phyloP scores from a whole-genome alignment of 257 asterid genomes.

The Nicotiana undulata region DNA sequence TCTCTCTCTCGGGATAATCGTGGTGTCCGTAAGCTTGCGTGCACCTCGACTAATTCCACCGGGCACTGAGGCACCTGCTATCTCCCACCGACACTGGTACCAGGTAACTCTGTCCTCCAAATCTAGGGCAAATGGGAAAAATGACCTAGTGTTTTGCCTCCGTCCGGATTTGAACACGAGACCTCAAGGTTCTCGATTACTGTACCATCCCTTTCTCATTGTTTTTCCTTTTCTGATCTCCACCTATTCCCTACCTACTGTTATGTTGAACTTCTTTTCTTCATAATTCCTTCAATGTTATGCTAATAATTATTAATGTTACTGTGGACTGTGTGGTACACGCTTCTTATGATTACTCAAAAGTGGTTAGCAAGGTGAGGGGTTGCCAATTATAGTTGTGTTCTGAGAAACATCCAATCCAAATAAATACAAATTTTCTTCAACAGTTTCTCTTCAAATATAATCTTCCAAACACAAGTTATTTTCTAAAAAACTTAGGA shows the following conservation, averaged over 20 bases:
- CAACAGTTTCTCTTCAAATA: neutral
- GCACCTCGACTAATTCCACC: no score
- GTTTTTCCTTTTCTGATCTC: neutral
- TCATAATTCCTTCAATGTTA: neutral
- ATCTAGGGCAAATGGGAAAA: no score
- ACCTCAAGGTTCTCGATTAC: no score
- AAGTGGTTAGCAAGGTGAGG: neutral
- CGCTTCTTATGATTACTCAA: neutral
- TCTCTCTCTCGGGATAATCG: no score
- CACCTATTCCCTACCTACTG: neutral
- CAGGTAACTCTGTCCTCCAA: no score
- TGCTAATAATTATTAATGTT: neutral
- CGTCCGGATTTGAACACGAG: no score
- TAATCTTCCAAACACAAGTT: neutral
- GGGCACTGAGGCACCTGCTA: no score
- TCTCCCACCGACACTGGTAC: no score
- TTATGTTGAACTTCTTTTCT: neutral
- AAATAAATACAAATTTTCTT: neutral
- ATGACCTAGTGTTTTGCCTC: no score
- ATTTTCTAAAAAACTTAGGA: neutral
- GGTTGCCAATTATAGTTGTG: neutral
- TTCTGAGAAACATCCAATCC: neutral
- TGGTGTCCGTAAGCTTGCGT: no score
- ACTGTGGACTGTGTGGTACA: neutral
- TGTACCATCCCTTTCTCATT: neutral